Conservation (phyloP, 192 early-diverging fungal genomes). For the Coemansia sp. region DNA sequence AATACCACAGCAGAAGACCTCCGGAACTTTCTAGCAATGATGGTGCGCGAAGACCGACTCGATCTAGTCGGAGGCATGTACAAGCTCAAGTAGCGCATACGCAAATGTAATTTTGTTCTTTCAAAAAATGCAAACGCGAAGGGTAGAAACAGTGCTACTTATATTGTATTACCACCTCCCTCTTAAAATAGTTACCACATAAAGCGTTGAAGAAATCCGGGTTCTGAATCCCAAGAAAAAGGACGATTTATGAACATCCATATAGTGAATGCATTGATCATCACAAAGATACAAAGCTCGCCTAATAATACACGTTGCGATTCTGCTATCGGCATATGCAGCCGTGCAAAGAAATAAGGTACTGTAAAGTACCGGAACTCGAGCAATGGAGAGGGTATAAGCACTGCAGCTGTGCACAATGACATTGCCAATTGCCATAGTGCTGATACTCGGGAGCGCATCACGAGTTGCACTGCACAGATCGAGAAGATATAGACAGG, state of each 20-base stretch:
- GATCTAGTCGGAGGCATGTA: slow-evolving; percentile 52
- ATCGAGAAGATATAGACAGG: slow-evolving; percentile 63
- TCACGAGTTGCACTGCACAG: slow-evolving; percentile 29
- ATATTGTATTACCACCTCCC: not conserved
- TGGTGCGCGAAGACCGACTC: slow-evolving; percentile 53
- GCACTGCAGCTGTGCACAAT: slow-evolving; percentile 57
- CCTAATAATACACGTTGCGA: slow-evolving; percentile 12
- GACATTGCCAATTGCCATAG: slow-evolving; percentile 60
- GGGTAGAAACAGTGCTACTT: not conserved
- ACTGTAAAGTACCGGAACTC: slow-evolving; percentile 97
- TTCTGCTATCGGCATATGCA: slow-evolving; percentile 58
- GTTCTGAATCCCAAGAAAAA: slow-evolving; percentile 77
- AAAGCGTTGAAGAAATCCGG: slow-evolving; percentile 72
- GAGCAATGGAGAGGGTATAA: slow-evolving; percentile 89
- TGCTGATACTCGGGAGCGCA: slow-evolving; percentile 47
- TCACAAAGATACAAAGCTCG: slow-evolving; percentile 55
- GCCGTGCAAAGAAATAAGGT: slow-evolving; percentile 72
- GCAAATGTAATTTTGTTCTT: not conserved
- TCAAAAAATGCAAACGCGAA: not conserved
- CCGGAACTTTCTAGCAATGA: slow-evolving; percentile 45
- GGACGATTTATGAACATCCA: slow-evolving; percentile 72
- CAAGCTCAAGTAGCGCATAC: slow-evolving; percentile 22
- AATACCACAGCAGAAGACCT: slow-evolving; percentile 39
- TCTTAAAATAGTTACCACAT: slow-evolving; percentile 93
- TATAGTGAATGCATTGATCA: slow-evolving; percentile 66